phyloP scores from a whole-genome alignment of 108 stramenopile genomes.

The Pseudonitzschia pungens region DNA sequence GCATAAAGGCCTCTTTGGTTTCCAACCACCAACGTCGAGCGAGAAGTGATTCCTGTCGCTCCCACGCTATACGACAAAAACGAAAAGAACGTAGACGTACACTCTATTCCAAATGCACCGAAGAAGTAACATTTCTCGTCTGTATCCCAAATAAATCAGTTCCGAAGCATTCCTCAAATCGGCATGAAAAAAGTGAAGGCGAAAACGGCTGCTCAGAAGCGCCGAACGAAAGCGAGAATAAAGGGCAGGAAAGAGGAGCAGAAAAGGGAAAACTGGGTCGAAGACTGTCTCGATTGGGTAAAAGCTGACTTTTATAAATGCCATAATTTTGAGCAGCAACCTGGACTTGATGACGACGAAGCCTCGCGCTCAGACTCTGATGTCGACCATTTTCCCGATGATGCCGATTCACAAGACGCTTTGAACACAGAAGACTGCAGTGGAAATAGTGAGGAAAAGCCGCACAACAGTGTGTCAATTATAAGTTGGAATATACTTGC shows the following conservation, averaged over 20 bases:
- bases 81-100: no score
- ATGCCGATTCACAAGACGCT: not conserved
- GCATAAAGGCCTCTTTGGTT: no score
- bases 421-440: not conserved
- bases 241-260: not conserved
- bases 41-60: no score
- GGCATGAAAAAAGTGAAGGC: slow-evolving; percentile 16
- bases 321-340: not conserved
- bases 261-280: slow-evolving; percentile 12
- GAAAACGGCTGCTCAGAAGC: slow-evolving; percentile 16
- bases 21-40: no score
- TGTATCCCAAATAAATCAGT: no score
- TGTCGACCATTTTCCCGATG: not conserved
- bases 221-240: not conserved
- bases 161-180: not conserved
- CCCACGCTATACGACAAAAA: no score
- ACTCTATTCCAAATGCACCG: no score
- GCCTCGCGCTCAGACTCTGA: not conserved
- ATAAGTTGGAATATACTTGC: slow-evolving; percentile 81
- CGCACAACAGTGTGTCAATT: slow-evolving; percentile 16
- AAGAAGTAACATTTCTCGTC: no score
- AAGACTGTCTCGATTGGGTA: slow-evolving; percentile 14
- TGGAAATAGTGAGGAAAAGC: not conserved
- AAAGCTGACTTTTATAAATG: not conserved
- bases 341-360: not conserved